Base-by-base conservation (phyloP, 805 yeast species). In the Candida boidinii region DNA sequence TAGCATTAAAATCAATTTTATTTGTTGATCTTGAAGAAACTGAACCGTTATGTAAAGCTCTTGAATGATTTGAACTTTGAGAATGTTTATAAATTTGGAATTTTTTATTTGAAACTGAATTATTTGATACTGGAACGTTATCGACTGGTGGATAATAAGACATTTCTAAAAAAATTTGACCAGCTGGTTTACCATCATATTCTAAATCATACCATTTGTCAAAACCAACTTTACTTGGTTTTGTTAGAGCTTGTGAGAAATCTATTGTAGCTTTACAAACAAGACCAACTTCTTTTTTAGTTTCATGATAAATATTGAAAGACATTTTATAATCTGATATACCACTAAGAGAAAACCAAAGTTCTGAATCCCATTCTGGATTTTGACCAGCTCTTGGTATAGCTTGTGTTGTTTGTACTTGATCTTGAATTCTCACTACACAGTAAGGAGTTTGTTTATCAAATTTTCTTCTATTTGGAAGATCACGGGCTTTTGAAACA, bases 401-500 rank as follows among this genome's bases (percentile, higher is more conserved):
- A 0, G 85, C 69, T 23, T 76, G 77, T 1, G 96, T 85, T 48
- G 80, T 76, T 42, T 82, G 77, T 8, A 94, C 90, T 45, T 73
- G 72, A 38, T 84, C 85, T 19, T 88, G 90, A 5, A 92, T 66
- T 36, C 97, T 64, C 10, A 84, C 66, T 5, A 90, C 75, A 39
- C 87, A 81, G 58, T 85, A 88, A 2, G 97, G 98, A 42, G 84
- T 81, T 57, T 92, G 98, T 49, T 92, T 92, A 48, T 94, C 96
- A 32, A 90, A 64, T 41, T 80, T 84, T 23, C 90, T 66, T 39
- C 86, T 63, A 56, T 92, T 90, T 17, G 95, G 94, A 28, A 92
- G 68, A 48, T 86, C 94, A 47, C 79, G 77, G 1, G 92, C 95
- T 42, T 85, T 73, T 33, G 80, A 68, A 4, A 88, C 83, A 39